Percentiles rank a stretch among this genome's conserved stretches.
These are phyloP conservation scores for Pseudotsuga menziesii DNA, from an alignment of 75 land plant genomes.

Conservation along the genomic window DNA sequence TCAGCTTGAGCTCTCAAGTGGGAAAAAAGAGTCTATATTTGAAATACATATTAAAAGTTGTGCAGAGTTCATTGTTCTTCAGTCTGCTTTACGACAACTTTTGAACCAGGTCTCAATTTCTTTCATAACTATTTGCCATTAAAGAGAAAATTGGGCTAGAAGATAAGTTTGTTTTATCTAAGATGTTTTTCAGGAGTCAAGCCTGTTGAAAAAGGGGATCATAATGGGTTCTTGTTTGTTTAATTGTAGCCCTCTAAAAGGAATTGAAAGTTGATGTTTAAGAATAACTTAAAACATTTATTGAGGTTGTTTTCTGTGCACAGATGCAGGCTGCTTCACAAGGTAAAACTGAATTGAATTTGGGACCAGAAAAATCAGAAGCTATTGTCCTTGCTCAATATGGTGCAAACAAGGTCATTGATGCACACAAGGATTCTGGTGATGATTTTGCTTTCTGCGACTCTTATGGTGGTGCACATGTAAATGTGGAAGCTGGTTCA, in stretches of 20 bases:
- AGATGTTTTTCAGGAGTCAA: background rate
- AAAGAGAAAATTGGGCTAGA: background rate
- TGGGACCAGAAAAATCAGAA: background rate
- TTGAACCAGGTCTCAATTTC: slow-evolving; percentile 23
- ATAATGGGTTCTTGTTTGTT: no score
- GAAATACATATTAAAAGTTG: slow-evolving; percentile 1
- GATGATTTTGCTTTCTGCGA: background rate
- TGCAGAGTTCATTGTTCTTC: slow-evolving; percentile 13
- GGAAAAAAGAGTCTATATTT: background rate
- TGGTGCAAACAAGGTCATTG: background rate
- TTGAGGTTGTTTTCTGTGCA: background rate
- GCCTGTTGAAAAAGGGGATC: background rate
- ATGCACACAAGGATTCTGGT: background rate
- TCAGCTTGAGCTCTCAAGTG: background rate
- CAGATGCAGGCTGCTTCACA: slow-evolving; percentile 10
- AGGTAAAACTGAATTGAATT: background rate
- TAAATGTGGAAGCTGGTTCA: background rate
- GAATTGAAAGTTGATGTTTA: background rate
- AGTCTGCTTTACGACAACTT: slow-evolving; percentile 31
- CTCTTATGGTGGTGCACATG: background rate
- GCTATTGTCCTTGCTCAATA: background rate
- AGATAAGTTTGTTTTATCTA: background rate
- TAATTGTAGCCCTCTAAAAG: background rate
- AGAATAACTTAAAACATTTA: background rate
- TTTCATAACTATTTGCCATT: background rate